phyloP scores from a whole-genome alignment of 805 yeast species.

The Kodamaea hsintzibuensis region DNA sequence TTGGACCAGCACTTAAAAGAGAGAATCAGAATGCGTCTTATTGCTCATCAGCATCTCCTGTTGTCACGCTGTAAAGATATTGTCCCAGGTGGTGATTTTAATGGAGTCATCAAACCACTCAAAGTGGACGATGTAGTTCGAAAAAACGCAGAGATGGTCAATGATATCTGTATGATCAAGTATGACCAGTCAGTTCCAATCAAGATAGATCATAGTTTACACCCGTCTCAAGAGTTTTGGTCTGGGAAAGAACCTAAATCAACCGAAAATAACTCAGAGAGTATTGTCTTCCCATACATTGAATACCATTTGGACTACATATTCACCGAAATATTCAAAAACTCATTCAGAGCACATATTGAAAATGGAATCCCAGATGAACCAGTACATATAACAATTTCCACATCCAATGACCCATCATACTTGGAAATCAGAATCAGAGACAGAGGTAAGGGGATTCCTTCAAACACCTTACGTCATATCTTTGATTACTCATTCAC shows the following conservation, averaged over 20 bases:
- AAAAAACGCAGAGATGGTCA: conserved; percentile 70
- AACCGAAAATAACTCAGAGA: conserved; percentile 27
- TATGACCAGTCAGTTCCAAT: conserved; percentile 74
- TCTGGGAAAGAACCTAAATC: conserved; percentile 16
- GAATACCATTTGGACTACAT: conserved; percentile 88
- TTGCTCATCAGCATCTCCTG: conserved; percentile 82
- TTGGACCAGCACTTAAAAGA: conserved; percentile 78
- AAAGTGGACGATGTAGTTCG: conserved; percentile 63
- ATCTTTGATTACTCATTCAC: conserved; percentile 87
- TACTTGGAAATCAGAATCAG: conserved; percentile 71
- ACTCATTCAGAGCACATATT: conserved; percentile 84
- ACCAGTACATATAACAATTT: conserved; percentile 41
- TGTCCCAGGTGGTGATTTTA: conserved; percentile 37
- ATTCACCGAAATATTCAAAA: conserved; percentile 82
- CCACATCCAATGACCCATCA: conserved; percentile 33
- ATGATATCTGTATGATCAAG: conserved; percentile 79
- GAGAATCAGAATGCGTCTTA: conserved; percentile 80
- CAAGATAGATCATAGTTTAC: conserved; percentile 46
- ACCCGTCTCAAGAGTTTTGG: conserved; percentile 5
- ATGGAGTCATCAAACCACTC: conserved; percentile 62
- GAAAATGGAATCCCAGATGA: conserved; percentile 51
- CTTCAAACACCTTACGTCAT: conserved; percentile 60
- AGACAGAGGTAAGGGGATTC: conserved; percentile 89
- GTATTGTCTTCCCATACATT: conserved; percentile 71
- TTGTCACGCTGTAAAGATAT: conserved; percentile 38